Evolutionary conservation across 202 grass and related monocot species (phyloP).

Genomic region (Zizania palustris): DNA sequence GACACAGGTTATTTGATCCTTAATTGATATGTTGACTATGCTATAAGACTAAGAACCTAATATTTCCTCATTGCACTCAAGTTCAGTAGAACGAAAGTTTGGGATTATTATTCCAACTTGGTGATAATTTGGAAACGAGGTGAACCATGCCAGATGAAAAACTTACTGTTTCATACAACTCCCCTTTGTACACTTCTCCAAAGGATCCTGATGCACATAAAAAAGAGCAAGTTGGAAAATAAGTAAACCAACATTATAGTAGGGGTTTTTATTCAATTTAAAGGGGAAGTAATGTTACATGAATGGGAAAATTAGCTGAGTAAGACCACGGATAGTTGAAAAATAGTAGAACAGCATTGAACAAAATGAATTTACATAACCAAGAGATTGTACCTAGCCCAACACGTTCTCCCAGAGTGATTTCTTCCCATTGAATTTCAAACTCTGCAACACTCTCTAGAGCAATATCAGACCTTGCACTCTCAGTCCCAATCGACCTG

Average conservation of each 20-base stretch:
- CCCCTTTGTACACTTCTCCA: slow-evolving; percentile 94
- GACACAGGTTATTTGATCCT: not conserved
- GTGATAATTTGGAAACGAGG: slow-evolving; percentile 29
- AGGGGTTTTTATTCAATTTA: slow-evolving; percentile 22
- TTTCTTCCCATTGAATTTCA: slow-evolving; percentile 96
- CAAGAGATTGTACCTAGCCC: slow-evolving; percentile 72
- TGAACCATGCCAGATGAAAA: slow-evolving; percentile 28
- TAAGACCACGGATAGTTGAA: slow-evolving; percentile 18
- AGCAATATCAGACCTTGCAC: slow-evolving; percentile 76
- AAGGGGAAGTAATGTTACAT: slow-evolving; percentile 5
- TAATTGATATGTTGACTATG: slow-evolving; percentile 18
- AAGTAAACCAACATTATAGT: slow-evolving; percentile 1
- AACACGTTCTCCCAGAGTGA: slow-evolving; percentile 83
- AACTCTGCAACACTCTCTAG: slow-evolving; percentile 85
- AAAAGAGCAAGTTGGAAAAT: slow-evolving; percentile 36
- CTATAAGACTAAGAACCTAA: slow-evolving; percentile 12
- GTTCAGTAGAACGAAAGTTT: slow-evolving; percentile 28
- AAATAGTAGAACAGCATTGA: slow-evolving; percentile 13
- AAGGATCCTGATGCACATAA: slow-evolving; percentile 70
- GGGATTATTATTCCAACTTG: not conserved
- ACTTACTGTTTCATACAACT: slow-evolving; percentile 99
- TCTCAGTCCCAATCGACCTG: slow-evolving; percentile 83
- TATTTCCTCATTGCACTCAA: not conserved
- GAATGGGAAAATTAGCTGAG: slow-evolving; percentile 22
- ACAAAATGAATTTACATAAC: slow-evolving; percentile 33